A percentile compares a stretch with the other conserved stretches of the same genome.
Evolutionary conservation across 345 rosid genomes (phyloP).

Genomic region (Populus deltoides): DNA sequence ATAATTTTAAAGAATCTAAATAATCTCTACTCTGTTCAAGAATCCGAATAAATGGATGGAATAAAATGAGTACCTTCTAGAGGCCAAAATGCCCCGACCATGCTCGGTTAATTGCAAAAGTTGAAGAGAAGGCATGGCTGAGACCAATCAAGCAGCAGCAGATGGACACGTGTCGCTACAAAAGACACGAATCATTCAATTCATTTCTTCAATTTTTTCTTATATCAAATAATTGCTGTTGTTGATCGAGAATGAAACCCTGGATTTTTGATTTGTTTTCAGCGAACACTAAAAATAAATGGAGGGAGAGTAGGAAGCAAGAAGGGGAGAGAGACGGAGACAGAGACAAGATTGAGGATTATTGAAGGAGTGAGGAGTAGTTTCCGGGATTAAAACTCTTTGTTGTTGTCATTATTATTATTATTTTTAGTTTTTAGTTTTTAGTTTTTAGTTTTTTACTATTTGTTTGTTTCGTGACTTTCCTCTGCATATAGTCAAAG

Average conservation of each 20-base stretch:
- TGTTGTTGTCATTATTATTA: not conserved
- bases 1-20: not conserved
- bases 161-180: constrained; percentile 6
- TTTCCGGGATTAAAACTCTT: not conserved
- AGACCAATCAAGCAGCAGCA: constrained; percentile 5
- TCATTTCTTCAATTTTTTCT: not conserved
- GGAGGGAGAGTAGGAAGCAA: not conserved
- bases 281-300: not conserved
- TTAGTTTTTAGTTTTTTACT: not conserved
- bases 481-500: not conserved
- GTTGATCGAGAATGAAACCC: not conserved
- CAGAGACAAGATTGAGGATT: not conserved
- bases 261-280: not conserved
- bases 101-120: constrained; percentile 80
- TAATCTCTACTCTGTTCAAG: not conserved
- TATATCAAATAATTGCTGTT: not conserved
- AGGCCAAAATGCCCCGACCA: constrained; percentile 72
- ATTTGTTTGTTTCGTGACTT: not conserved
- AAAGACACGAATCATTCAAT: not conserved
- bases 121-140: constrained; percentile 82
- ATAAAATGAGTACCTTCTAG: constrained; percentile 58
- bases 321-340: not conserved
- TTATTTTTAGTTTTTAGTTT: not conserved
- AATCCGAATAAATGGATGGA: not conserved
- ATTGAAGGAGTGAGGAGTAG: not conserved